These are phyloP conservation scores for Mimosa pudica DNA, from an alignment of 306 rosid genomes.

Conservation along the genomic window DNA sequence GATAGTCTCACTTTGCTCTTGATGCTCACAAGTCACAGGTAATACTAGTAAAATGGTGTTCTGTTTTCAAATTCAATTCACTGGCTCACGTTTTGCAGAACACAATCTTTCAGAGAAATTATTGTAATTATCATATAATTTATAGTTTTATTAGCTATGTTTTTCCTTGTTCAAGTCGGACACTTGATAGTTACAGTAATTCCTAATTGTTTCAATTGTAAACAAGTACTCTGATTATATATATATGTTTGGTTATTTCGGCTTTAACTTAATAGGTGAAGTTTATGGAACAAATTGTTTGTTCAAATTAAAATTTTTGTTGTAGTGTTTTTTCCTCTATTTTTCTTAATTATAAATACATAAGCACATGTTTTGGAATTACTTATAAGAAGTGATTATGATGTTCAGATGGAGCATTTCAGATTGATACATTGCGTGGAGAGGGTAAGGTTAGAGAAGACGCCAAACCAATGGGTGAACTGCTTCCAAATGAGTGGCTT, in stretches of 20 bases:
- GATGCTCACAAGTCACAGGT: neutral
- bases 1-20: neutral
- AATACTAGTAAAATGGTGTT: neutral
- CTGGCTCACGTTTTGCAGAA: neutral
- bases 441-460: constrained; percentile 44
- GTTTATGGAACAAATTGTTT: too few species aligned
- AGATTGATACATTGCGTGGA: constrained; percentile 72
- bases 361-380: neutral
- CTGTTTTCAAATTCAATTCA: neutral
- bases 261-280: too few species aligned
- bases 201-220: too few species aligned
- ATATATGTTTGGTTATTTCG: too few species aligned
- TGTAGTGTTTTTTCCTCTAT: neutral
- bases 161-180: neutral
- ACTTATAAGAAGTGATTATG: neutral
- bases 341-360: neutral
- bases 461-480: constrained; percentile 54
- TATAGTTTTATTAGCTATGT: too few species aligned
- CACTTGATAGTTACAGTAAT: too few species aligned
- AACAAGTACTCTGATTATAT: too few species aligned
- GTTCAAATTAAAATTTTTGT: too few species aligned
- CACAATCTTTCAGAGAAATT: neutral
- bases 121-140: neutral
- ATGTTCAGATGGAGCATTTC: constrained; percentile 57
- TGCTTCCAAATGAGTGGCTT: constrained; percentile 68